Percentiles rank a stretch among this genome's conserved stretches.
Evolutionary conservation across 2,329 filamentous ascomycete species (phyloP).

Genomic region (Aaosphaeria pasadenensis): DNA sequence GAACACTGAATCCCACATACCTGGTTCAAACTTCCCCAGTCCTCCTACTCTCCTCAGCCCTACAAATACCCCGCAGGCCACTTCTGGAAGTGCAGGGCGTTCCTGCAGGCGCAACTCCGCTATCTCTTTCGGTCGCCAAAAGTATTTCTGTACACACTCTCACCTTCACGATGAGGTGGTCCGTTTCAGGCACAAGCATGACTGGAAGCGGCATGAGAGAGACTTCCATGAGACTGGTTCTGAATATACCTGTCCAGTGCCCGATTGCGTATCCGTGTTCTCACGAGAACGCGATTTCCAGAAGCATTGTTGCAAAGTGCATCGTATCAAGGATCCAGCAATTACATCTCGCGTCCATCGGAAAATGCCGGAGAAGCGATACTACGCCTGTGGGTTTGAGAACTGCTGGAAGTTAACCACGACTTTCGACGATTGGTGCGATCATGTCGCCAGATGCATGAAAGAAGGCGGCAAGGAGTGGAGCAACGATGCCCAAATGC

Average conservation of each 20-base stretch:
- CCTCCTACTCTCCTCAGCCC: no score
- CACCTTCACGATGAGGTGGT: slow-evolving; percentile 6
- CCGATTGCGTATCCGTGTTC: not conserved
- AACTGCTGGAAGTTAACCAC: not conserved
- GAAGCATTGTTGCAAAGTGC: not conserved
- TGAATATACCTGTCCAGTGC: not conserved
- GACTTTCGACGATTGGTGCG: not conserved
- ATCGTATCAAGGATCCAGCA: not conserved
- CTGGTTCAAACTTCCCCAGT: no score
- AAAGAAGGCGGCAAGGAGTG: not conserved
- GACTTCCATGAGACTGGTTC: not conserved
- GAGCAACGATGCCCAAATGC: not conserved
- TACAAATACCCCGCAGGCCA: no score
- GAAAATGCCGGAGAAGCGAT: not conserved
- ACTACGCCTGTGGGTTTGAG: not conserved
- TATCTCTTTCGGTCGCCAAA: no score
- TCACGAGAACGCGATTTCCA: not conserved
- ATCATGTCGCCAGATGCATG: not conserved
- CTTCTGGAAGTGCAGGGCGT: no score
- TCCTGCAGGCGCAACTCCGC: no score
- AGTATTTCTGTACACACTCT: not conserved
- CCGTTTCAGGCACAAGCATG: not conserved
- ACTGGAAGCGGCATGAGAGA: not conserved
- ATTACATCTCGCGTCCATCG: no score
- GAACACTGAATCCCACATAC: no score